Conservation (phyloP, 2,329 filamentous ascomycete genomes). For the Cytospora piceicola region DNA sequence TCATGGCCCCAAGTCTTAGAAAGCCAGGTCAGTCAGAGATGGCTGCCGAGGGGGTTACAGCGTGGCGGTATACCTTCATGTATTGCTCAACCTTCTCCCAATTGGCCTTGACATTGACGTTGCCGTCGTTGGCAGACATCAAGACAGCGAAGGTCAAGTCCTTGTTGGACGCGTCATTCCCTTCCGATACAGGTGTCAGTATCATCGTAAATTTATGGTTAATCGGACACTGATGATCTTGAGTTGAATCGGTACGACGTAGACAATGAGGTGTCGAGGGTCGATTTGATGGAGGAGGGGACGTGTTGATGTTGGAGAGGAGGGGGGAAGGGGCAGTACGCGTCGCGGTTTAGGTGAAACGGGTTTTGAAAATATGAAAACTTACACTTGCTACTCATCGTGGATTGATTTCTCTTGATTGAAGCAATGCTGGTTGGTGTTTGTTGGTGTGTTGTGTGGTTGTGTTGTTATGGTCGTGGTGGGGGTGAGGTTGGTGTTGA, state of each 20-base stretch:
- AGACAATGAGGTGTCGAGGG: not conserved
- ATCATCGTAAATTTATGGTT: not conserved
- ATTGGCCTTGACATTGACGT: constrained; percentile 23
- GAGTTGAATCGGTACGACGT: not conserved
- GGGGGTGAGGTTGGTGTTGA: not conserved
- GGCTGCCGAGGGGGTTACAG: not conserved
- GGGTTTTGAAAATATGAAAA: not conserved
- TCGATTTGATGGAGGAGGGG: not conserved
- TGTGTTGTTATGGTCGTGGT: not conserved
- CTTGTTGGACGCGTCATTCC: constrained; percentile 26
- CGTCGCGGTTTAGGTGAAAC: not conserved
- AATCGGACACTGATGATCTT: not conserved
- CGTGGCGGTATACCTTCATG: constrained; percentile 11
- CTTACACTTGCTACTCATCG: not conserved
- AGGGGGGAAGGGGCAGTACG: not conserved
- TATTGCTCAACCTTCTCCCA: constrained; percentile 20
- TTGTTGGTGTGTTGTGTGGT: not conserved
- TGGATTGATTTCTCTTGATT: not conserved
- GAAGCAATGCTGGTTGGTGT: not conserved
- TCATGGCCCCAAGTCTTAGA: constrained; percentile 16
- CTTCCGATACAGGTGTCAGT: constrained; percentile 1
- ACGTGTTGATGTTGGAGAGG: not conserved
- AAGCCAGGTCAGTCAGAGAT: not conserved
- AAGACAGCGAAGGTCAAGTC: constrained; percentile 26
- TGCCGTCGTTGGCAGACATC: constrained; percentile 23